Evolutionary conservation across 2,329 filamentous ascomycete genomes (phyloP), one percentile per base, ranked within the genome.

Genomic region (Albifimbria verrucaria): DNA sequence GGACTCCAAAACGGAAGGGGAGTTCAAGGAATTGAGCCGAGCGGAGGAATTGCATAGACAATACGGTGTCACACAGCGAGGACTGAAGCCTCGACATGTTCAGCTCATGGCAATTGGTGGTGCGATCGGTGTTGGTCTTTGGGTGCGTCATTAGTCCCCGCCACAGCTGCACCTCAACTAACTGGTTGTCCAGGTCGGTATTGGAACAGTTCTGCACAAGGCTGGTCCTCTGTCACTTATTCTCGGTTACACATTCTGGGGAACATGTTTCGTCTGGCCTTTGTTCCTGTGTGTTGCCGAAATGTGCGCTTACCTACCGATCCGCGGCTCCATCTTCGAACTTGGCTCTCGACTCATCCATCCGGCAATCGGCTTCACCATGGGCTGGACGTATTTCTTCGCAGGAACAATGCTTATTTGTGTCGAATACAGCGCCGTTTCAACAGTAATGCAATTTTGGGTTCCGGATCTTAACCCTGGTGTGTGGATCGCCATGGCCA

Each of bases 281-380:
- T 63, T 67, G 47, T 72, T 75, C 66, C 59, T 77, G 55, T 73
- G 69, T 57, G 72, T 84, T 28, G 81, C 78, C 50, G 82, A 85
- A 66, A 82, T 85, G 77, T 77, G 75, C 50, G 75, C 80, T 7
- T 82, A 80, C 55, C 70, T 83, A 22, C 81, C 81, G 3, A 69
- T 83, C 49, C 72, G 78, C 28, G 75, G 79, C 44, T 77, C 78
- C 17, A 78, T 83, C 43, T 80, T 81, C 41, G 78, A 82, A 56
- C 76, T 81, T 48, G 78, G 77, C 52, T 72, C 70, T 17, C 76
- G 80, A 18, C 84, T 79, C 56, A 75, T 81, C 25, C 81, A 85
- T 59, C 77, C 79, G 2, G 78, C 78, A 15, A 67, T 86, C 32
- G 82, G 81, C 12, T 84, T 84, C 56, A 77, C 77, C 48, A 73